phyloP scores from a whole-genome alignment of 257 asterid genomes.

The Solanum gandarillasii region DNA sequence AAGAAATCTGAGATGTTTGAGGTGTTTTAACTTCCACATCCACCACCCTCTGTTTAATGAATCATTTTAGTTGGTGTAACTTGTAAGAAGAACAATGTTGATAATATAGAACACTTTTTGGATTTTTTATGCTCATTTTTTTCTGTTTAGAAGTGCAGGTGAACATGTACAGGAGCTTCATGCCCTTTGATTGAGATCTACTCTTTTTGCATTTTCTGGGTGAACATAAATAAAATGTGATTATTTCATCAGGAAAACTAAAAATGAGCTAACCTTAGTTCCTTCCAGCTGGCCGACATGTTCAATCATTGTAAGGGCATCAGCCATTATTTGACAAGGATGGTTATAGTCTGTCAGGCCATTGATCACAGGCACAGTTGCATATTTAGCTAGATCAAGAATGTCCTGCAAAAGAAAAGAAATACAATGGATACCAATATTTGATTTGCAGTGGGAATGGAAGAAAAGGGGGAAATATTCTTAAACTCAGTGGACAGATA shows the following conservation, averaged over 20 bases:
- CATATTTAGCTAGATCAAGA: conserved; percentile 78
- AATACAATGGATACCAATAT: neutral
- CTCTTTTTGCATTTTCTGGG: neutral
- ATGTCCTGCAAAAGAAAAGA: conserved; percentile 46
- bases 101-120: neutral
- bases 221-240: neutral
- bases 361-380: conserved; percentile 79
- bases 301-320: conserved; percentile 89
- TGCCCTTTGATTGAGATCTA: neutral
- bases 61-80: neutral
- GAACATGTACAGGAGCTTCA: neutral
- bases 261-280: conserved; percentile 53
- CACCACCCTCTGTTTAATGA: neutral
- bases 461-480: neutral
- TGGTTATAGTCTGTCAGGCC: conserved; percentile 93
- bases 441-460: neutral
- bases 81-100: neutral
- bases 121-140: neutral
- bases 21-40: neutral
- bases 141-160: neutral
- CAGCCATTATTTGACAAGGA: conserved; percentile 99
- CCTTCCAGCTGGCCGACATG: conserved; percentile 85
- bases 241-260: neutral
- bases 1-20: neutral
- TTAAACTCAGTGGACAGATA: neutral